A percentile compares a stretch with the other conserved stretches of the same genome.
Conservation (phyloP, 805 yeast genomes). For the Lipomyces sp. region DNA sequence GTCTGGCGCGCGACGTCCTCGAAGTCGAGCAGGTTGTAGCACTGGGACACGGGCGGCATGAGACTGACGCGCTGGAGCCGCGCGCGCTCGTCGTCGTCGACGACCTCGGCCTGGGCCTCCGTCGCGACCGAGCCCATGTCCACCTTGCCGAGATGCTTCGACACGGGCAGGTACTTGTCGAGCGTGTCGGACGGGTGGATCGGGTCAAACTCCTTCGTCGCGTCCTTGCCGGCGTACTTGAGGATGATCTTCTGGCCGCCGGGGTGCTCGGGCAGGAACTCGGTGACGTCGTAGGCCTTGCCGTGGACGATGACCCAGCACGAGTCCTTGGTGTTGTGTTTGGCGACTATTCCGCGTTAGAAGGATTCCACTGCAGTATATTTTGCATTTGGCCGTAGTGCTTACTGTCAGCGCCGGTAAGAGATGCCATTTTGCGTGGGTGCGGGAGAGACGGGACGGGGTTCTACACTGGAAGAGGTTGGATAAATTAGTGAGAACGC, state of each 20-base stretch:
- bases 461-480: not conserved
- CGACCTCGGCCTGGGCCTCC: constrained; percentile 29
- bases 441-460: too few relatives aligned
- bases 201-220: constrained; percentile 80
- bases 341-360: constrained; percentile 36
- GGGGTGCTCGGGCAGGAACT: constrained; percentile 56
- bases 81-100: constrained; percentile 43
- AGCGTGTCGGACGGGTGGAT: constrained; percentile 88
- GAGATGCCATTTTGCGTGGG: not conserved
- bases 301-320: constrained; percentile 86
- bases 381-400: not conserved
- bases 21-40: constrained; percentile 79
- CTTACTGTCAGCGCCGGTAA: constrained; percentile 9
- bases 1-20: constrained; percentile 81
- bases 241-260: constrained; percentile 57
- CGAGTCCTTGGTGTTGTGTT: constrained; percentile 56
- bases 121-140: constrained; percentile 35
- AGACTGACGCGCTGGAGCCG: constrained; percentile 45
- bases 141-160: constrained; percentile 59
- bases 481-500: too few relatives aligned
- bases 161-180: constrained; percentile 54
- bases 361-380: not conserved
- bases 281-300: constrained; percentile 73
- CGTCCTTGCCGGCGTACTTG: constrained; percentile 68
- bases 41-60: constrained; percentile 66